Evolutionary conservation across 768 basidiomycete species (phyloP).

Genomic region (Pilatotrama ljubarskyi): DNA sequence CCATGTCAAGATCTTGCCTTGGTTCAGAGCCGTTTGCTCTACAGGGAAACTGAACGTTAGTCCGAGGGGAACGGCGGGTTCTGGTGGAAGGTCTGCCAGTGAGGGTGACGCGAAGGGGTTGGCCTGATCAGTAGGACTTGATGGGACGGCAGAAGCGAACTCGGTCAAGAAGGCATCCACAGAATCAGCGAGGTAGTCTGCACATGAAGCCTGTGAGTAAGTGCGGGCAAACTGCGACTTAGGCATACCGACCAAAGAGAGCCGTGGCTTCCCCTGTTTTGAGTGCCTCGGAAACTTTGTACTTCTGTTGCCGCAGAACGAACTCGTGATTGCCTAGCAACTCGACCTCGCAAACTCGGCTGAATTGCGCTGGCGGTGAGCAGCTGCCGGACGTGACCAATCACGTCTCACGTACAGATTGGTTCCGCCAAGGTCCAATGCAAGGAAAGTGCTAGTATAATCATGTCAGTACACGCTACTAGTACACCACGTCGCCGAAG

Average conservation of each 20-base stretch:
- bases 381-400: background rate
- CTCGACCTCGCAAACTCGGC: constrained; percentile 92
- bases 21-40: constrained; percentile 90
- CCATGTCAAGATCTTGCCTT: constrained; percentile 91
- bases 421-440: constrained; percentile 95
- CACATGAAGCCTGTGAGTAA: background rate
- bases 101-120: constrained; percentile 26
- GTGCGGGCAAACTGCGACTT: background rate
- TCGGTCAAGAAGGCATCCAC: constrained; percentile 93
- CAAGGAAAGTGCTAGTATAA: constrained; percentile 80
- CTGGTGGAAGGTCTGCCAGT: constrained; percentile 28
- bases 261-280: constrained; percentile 89
- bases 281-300: constrained; percentile 89
- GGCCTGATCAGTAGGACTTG: constrained; percentile 19
- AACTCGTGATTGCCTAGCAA: constrained; percentile 91
- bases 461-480: background rate
- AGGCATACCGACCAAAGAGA: constrained; percentile 68
- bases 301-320: constrained; percentile 90
- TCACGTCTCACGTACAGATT: constrained; percentile 71
- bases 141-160: constrained; percentile 18
- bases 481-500: background rate
- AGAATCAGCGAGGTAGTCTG: constrained; percentile 97
- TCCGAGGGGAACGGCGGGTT: constrained; percentile 62
- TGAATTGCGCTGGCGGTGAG: constrained; percentile 31
- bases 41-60: constrained; percentile 98